A percentile compares a stretch with the other conserved stretches of the same genome.
Evolutionary conservation across 768 basidiomycete genomes (phyloP).

Genomic region (Kwoniella shandongensis): DNA sequence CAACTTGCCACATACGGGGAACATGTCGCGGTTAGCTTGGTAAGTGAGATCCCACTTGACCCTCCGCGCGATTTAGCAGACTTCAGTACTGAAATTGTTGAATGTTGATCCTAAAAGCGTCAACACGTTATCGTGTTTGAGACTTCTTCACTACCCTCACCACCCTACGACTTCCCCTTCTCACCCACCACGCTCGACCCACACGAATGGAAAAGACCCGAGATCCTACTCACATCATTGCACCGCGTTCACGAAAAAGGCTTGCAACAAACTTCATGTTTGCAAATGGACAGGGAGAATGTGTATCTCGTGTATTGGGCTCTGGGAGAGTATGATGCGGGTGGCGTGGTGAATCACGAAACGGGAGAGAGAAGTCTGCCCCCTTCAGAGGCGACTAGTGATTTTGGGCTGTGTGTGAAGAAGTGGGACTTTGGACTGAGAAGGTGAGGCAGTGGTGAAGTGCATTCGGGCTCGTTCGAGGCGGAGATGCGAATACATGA

Average conservation of each 20-base stretch:
- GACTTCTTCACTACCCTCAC: slow-evolving; percentile 13
- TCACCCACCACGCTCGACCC: not conserved
- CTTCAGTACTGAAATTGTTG: not conserved
- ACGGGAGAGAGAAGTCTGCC: slow-evolving; percentile 10
- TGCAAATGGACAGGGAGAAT: slow-evolving; percentile 25
- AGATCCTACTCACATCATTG: not conserved
- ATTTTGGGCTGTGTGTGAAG: slow-evolving; percentile 24
- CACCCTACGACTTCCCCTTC: slow-evolving; percentile 5
- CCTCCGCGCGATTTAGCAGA: slow-evolving; percentile 2
- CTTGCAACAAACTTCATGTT: slow-evolving; percentile 20
- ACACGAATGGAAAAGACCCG: slow-evolving; percentile 1
- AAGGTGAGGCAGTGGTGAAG: not conserved
- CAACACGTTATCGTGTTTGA: slow-evolving; percentile 21
- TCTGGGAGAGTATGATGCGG: slow-evolving; percentile 15
- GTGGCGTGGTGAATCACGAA: slow-evolving; percentile 8
- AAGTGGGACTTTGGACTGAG: slow-evolving; percentile 28
- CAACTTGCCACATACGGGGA: slow-evolving; percentile 24
- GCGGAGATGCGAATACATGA: not conserved
- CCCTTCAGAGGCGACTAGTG: slow-evolving; percentile 10
- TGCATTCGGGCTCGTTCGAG: not conserved
- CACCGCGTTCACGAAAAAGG: slow-evolving; percentile 11
- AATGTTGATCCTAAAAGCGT: not conserved
- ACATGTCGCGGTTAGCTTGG: slow-evolving; percentile 18
- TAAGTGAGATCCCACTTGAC: slow-evolving; percentile 8
- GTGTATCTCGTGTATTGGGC: slow-evolving; percentile 29